Percentiles rank a stretch among this genome's conserved stretches.
Conservation (phyloP, 2,329 filamentous ascomycete species). For the Nothomitra cinnamomea region DNA sequence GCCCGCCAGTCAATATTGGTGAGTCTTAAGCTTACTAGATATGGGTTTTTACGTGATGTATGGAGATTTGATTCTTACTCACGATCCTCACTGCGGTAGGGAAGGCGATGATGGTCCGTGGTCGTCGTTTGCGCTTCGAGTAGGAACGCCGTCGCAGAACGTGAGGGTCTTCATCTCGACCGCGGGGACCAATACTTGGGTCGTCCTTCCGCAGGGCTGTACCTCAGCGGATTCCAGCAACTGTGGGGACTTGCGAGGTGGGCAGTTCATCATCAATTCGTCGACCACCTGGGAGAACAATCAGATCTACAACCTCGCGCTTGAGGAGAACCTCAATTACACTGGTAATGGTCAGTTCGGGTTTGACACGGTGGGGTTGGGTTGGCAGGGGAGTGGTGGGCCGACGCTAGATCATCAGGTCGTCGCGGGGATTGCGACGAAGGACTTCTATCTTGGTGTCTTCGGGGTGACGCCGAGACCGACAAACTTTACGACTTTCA, state of each 20-base stretch:
- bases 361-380: slow-evolving; percentile 14
- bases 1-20: too few relatives aligned
- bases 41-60: neutral
- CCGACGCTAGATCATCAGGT: slow-evolving; percentile 18
- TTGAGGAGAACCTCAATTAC: slow-evolving; percentile 10
- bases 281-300: slow-evolving; percentile 12
- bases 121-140: slow-evolving; percentile 10
- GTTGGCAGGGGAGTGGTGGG: slow-evolving; percentile 8
- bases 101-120: slow-evolving; percentile 11
- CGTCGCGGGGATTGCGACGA: slow-evolving; percentile 20
- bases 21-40: too few relatives aligned
- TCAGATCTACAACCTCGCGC: slow-evolving; percentile 10
- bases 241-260: slow-evolving; percentile 10
- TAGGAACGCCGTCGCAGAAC: slow-evolving; percentile 10
- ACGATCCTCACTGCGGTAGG: neutral
- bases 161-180: slow-evolving; percentile 11
- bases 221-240: slow-evolving; percentile 9
- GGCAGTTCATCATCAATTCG: slow-evolving; percentile 6
- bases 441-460: slow-evolving; percentile 22
- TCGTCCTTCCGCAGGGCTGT: slow-evolving; percentile 9
- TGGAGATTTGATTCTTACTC: too few relatives aligned
- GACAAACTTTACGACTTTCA: slow-evolving; percentile 22
- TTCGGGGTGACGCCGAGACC: slow-evolving; percentile 22
- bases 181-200: slow-evolving; percentile 9
- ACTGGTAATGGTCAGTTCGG: slow-evolving; percentile 7